Conservation (phyloP, 2,329 filamentous ascomycete genomes). For the Calonectria honghensis region DNA sequence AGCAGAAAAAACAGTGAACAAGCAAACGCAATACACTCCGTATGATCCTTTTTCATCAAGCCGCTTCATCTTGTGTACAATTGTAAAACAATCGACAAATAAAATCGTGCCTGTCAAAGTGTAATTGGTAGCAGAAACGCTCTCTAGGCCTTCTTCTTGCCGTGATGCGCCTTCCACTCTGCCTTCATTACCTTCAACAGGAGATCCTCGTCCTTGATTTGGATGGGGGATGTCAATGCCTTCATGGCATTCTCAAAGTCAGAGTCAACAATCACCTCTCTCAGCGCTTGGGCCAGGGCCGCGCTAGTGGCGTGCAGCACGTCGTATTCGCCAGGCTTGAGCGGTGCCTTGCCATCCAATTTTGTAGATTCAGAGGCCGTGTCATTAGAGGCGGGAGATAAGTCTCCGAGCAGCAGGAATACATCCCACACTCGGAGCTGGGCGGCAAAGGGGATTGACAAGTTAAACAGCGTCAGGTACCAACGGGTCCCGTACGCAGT, state of each 20-base stretch:
- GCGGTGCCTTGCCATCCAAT: slow-evolving; percentile 46
- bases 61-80: slow-evolving; percentile 48
- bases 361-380: slow-evolving; percentile 40
- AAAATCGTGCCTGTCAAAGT: slow-evolving; percentile 40
- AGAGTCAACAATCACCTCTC: slow-evolving; percentile 90
- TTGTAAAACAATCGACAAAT: slow-evolving; percentile 45
- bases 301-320: slow-evolving; percentile 92
- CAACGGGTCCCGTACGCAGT: slow-evolving; percentile 97
- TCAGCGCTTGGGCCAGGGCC: slow-evolving; percentile 91
- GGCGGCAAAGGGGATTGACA: slow-evolving; percentile 94
- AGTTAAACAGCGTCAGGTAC: slow-evolving; percentile 98
- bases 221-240: slow-evolving; percentile 93
- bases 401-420: slow-evolving; percentile 89
- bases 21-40: slow-evolving; percentile 43
- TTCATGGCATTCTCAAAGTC: slow-evolving; percentile 99
- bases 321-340: slow-evolving; percentile 77
- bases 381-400: slow-evolving; percentile 37
- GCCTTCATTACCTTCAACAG: slow-evolving; percentile 92
- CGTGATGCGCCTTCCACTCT: slow-evolving; percentile 84
- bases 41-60: slow-evolving; percentile 48
- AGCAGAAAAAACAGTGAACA: slow-evolving; percentile 20
- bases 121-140: slow-evolving; percentile 53
- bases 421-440: slow-evolving; percentile 98
- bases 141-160: slow-evolving; percentile 65
- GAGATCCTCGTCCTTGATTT: slow-evolving; percentile 93